A percentile compares a stretch with the other conserved stretches of the same genome.
phyloP scores from a whole-genome alignment of 2,329 filamentous ascomycete species.

The Alternaria sp. region DNA sequence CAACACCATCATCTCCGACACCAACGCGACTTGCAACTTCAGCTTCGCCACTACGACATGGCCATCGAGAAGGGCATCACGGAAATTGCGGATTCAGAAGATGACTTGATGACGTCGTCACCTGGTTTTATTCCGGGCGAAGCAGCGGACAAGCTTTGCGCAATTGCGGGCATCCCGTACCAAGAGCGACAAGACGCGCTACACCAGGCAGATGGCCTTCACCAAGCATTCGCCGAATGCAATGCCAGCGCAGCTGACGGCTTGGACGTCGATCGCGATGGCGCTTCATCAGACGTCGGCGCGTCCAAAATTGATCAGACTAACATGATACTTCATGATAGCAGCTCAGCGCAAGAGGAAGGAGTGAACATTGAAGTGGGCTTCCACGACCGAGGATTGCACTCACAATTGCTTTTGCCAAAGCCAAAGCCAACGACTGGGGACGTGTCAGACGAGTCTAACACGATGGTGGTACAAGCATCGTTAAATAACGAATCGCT shows the following conservation, averaged over 20 bases:
- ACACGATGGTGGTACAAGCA: neutral
- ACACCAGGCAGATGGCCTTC: constrained; percentile 24
- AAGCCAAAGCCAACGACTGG: neutral
- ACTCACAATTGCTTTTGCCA: neutral
- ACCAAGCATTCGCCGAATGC: constrained; percentile 25
- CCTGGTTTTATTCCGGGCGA: constrained; percentile 27
- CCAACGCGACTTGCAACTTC: constrained; percentile 1
- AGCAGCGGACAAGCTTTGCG: constrained; percentile 34
- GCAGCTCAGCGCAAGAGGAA: constrained; percentile 1
- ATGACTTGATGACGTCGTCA: constrained; percentile 45
- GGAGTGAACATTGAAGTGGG: neutral
- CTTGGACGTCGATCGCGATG: constrained; percentile 25
- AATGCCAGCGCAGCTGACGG: constrained; percentile 20
- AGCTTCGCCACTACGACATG: constrained; percentile 33
- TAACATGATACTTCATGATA: constrained; percentile 20
- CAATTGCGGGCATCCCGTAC: constrained; percentile 18
- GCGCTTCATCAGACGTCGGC: constrained; percentile 22
- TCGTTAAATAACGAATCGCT: neutral
- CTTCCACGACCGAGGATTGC: neutral
- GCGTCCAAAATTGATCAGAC: constrained; percentile 14
- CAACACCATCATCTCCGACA: constrained; percentile 18
- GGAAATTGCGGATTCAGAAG: constrained; percentile 48
- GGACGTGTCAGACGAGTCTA: neutral
- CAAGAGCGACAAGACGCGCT: constrained; percentile 35
- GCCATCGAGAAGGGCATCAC: constrained; percentile 26